Conservation (phyloP, 1,284 basidiomycete species). For the Vanrija pseudolonga region DNA sequence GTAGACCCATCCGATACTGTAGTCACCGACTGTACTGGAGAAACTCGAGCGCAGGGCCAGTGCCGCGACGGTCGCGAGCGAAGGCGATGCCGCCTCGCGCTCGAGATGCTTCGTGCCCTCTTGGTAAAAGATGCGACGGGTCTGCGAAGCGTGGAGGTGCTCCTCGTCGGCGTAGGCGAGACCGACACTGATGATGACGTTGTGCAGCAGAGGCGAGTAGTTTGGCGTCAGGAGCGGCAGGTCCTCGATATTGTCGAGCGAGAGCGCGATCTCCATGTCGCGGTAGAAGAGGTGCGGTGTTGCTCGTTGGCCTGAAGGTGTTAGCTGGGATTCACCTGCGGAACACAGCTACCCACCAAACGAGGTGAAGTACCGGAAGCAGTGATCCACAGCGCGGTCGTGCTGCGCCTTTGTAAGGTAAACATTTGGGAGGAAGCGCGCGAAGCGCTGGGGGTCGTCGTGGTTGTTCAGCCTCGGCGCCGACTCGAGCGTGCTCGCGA, state of each 20-base stretch:
- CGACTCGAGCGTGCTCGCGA: too few species aligned
- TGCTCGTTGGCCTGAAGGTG: constrained; percentile 3
- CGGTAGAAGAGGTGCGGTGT: constrained; percentile 19
- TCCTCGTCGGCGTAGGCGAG: constrained; percentile 59
- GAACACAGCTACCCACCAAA: constrained; percentile 17
- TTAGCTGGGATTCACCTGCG: not conserved
- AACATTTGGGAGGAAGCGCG: constrained; percentile 12
- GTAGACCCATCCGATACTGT: constrained; percentile 28
- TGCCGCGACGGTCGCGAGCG: constrained; percentile 59
- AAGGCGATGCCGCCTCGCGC: constrained; percentile 58
- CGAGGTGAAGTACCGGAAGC: constrained; percentile 30
- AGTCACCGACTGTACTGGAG: constrained; percentile 52
- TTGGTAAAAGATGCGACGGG: constrained; percentile 55
- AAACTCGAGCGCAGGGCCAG: constrained; percentile 59
- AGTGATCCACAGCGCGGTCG: constrained; percentile 22
- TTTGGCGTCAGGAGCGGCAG: constrained; percentile 50
- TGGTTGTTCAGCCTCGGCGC: too few species aligned
- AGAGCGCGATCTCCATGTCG: constrained; percentile 16
- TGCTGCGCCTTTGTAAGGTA: constrained; percentile 23
- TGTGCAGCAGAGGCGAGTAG: constrained; percentile 69
- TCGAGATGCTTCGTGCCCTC: constrained; percentile 59
- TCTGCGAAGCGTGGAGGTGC: constrained; percentile 52
- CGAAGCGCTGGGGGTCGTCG: constrained; percentile 2
- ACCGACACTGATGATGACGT: constrained; percentile 60
- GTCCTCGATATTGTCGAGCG: constrained; percentile 40